Conservation (phyloP, 352 stramenopile species). For the Elongisporangium anandrum region DNA sequence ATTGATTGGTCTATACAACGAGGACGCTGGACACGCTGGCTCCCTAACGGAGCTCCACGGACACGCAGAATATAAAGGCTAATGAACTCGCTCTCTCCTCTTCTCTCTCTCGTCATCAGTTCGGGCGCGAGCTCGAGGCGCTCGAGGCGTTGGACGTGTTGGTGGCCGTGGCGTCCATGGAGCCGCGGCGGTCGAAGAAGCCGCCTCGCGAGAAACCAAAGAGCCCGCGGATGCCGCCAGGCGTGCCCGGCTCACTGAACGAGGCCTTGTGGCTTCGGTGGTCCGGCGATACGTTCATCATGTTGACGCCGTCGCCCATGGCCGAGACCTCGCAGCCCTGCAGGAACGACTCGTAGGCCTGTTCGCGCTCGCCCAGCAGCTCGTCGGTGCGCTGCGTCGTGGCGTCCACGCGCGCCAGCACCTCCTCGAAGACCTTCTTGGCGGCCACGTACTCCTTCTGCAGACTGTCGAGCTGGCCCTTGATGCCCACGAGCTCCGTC, state of each 20-base stretch:
- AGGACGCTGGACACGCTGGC: conserved; percentile 1
- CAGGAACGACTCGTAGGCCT: conserved; percentile 77
- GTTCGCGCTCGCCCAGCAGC: conserved; percentile 56
- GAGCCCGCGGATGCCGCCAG: conserved; percentile 46
- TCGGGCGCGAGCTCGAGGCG: conserved; percentile 1
- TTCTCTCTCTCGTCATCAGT: background rate
- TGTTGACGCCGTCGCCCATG: conserved; percentile 6
- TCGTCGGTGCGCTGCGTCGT: conserved; percentile 74
- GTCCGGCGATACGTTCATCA: background rate
- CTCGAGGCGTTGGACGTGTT: conserved; percentile 18
- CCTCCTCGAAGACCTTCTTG: conserved; percentile 80
- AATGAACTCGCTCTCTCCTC: conserved; percentile 2
- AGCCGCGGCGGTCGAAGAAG: conserved; percentile 62
- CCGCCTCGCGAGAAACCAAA: conserved; percentile 69
- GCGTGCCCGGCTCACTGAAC: conserved; percentile 24
- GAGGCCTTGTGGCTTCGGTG: conserved; percentile 22
- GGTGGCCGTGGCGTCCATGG: conserved; percentile 37
- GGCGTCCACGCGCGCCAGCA: conserved; percentile 55
- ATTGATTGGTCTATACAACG: conserved; percentile 1
- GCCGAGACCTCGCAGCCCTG: conserved; percentile 41
- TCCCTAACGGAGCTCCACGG: background rate
- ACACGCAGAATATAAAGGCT: conserved; percentile 3
- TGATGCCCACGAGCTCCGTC: conserved; percentile 68
- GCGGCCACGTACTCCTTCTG: conserved; percentile 79
- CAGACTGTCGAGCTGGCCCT: conserved; percentile 67